Conservation (phyloP, 805 yeast genomes). For the Candida ponderosae region DNA sequence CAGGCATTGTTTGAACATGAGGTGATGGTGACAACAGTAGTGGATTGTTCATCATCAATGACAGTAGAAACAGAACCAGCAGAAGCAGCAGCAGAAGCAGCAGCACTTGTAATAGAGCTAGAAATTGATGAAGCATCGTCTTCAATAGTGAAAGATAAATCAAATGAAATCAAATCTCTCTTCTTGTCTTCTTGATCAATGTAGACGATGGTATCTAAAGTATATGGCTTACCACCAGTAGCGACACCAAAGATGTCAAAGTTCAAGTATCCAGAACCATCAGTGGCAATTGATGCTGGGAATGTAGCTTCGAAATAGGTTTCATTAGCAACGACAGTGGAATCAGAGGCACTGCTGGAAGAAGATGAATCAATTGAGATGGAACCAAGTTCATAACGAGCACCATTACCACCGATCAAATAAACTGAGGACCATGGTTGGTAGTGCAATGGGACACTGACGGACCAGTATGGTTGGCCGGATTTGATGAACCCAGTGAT, state of each 20-base stretch:
- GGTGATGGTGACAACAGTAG: conserved; percentile 28
- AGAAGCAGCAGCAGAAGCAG: neutral
- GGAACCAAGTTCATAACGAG: no score
- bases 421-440: neutral
- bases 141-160: neutral
- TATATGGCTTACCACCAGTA: no score
- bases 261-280: no score
- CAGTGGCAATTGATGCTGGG: no score
- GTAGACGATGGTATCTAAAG: neutral
- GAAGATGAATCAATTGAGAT: no score
- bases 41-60: conserved; percentile 5
- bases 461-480: neutral
- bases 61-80: neutral
- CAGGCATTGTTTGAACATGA: conserved; percentile 25
- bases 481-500: neutral
- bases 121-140: neutral
- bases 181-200: neutral
- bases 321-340: neutral
- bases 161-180: neutral
- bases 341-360: neutral
- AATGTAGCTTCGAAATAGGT: no score
- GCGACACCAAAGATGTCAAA: no score
- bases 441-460: neutral
- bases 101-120: no score
- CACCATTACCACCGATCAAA: no score